Evolutionary conservation across 768 basidiomycete genomes (phyloP), one percentile per base, ranked within the genome.

Genomic region (Russula sp.): DNA sequence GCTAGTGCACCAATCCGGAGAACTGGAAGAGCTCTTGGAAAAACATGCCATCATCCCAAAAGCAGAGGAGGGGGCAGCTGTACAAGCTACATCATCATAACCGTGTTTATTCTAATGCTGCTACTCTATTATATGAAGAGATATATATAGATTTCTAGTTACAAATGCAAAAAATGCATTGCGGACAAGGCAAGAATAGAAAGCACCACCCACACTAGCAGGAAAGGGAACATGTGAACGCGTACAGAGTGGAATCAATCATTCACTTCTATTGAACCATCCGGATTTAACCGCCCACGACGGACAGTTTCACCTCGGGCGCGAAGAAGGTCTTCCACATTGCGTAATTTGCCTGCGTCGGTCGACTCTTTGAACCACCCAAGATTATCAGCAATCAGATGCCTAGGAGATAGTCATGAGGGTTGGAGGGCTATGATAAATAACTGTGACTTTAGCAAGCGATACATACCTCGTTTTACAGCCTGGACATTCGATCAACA

Each of bases 1-100:
- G 14, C 44, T 67, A 95, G 94, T 99, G 96, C 96, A 98, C 73
- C 93, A 96, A 77, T 89, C 86, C 7, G 96, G 96, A 59, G 94
- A 98, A 75, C 80, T 99, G 8, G 93, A 96, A 71, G 81, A 82
- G 31, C 79, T 97, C 6, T 78, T 97, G 22, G 83, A 83, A 68
- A 84, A 89, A 71, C 80, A 86, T 63, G 78, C 83, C 9, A 75
- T 96, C 62, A 84, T 94, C 63, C 82, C 87, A 0, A 83, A 85
- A 62, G 71, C 72, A 20, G 69, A 62, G 37, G 54, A 50, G 45
- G 69, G 70, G 47, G 39, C 69, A 20, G 63, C 67, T 13, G 16
- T 39, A 0, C 50, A 56, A 31, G 65, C 68, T n/a, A 52, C 68
- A 59, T 68, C 65, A n/a, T 61, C 64, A 51, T 67, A 65, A 47